Evolutionary conservation across 306 rosid species (phyloP).

Genomic region (Vigna nakashimae): DNA sequence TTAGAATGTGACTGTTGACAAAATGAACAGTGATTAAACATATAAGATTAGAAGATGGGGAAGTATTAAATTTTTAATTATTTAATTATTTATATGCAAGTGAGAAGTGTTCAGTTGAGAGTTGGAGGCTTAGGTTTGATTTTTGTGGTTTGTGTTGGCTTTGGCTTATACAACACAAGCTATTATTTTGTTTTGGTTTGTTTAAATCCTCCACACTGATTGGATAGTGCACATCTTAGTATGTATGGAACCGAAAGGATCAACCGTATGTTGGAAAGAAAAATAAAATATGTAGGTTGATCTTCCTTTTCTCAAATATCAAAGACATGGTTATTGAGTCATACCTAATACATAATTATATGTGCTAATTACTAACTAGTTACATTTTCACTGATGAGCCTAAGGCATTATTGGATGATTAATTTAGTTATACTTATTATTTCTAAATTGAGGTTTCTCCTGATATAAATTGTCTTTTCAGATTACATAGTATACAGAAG

Average conservation of each 20-base stretch:
- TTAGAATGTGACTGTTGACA: not conserved
- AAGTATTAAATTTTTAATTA: not conserved
- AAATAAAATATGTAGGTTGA: not conserved
- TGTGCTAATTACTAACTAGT: not conserved
- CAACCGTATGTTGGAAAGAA: not conserved
- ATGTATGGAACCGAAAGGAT: not conserved
- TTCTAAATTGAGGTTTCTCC: not conserved
- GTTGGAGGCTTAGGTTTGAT: not conserved
- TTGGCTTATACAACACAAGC: not conserved
- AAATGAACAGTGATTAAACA: constrained; percentile 6
- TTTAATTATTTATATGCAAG: not conserved
- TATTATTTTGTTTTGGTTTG: not conserved
- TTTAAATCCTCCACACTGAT: not conserved
- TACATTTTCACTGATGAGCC: not conserved
- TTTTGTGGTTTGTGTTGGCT: constrained; percentile 4
- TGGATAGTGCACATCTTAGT: not conserved
- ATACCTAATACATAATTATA: not conserved
- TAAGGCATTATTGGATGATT: not conserved
- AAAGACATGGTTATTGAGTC: not conserved
- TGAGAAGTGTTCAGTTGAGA: not conserved
- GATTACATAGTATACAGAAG: not conserved
- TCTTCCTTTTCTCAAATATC: constrained; percentile 20
- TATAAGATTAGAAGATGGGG: not conserved
- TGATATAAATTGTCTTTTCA: not conserved
- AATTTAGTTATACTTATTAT: not conserved